phyloP scores from a whole-genome alignment of 2,329 filamentous ascomycete genomes.

The Paecilomyces formosus region DNA sequence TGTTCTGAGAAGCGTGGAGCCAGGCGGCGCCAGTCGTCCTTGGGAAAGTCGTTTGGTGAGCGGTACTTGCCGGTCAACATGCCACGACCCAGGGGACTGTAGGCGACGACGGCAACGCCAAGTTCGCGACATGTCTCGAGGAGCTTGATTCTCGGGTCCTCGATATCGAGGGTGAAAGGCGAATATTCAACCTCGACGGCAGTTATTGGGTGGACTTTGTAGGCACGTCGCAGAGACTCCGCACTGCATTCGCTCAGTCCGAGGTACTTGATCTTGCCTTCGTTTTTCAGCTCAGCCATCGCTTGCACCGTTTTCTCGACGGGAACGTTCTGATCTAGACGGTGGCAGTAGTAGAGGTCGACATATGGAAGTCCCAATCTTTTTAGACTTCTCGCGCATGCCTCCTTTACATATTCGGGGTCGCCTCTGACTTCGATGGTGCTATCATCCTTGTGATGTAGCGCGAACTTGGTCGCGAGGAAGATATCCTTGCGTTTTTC shows the following conservation, averaged over 20 bases:
- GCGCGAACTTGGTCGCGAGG: conserved; percentile 7
- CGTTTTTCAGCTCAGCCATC: conserved; percentile 17
- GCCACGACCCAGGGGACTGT: conserved; percentile 54
- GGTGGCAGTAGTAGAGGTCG: conserved; percentile 43
- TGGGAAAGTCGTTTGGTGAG: background rate
- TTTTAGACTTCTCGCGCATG: conserved; percentile 3
- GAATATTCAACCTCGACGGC: conserved; percentile 48
- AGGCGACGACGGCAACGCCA: conserved; percentile 50
- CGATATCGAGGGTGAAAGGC: conserved; percentile 42
- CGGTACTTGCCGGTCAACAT: conserved; percentile 46
- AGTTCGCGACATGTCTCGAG: conserved; percentile 51
- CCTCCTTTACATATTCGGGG: conserved; percentile 6
- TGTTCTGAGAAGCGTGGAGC: background rate
- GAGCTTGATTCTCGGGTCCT: conserved; percentile 39
- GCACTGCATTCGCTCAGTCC: conserved; percentile 42
- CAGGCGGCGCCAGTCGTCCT: background rate
- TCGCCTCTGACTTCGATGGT: background rate
- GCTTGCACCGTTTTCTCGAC: conserved; percentile 32
- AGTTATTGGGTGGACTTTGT: conserved; percentile 39
- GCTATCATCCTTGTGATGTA: background rate
- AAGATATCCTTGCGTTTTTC: conserved; percentile 6
- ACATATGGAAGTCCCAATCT: conserved; percentile 6
- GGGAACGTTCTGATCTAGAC: conserved; percentile 43
- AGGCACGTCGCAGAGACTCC: conserved; percentile 41
- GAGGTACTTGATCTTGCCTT: conserved; percentile 44